Evolutionary conservation across 2,329 filamentous ascomycete genomes (phyloP).

Genomic region (Pseudocercospora ulei): DNA sequence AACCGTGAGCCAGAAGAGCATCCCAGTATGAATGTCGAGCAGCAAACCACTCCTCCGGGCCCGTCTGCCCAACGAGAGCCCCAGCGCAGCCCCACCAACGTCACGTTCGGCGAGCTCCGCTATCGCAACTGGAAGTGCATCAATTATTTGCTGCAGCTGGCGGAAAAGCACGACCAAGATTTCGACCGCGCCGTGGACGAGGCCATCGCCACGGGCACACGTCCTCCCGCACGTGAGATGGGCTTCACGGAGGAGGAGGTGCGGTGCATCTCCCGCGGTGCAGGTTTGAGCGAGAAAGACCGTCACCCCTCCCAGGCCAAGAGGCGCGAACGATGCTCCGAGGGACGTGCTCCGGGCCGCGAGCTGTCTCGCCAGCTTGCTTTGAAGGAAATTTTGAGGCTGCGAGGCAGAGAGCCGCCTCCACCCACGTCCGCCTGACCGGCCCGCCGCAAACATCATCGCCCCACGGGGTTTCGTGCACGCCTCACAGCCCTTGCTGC

Average conservation of each 20-base stretch:
- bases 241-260: conserved; percentile 13
- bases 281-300: conserved; percentile 15
- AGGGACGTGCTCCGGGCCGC: conserved; percentile 4
- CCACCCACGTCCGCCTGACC: too few species aligned
- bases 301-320: background rate
- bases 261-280: conserved; percentile 5
- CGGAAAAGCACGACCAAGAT: conserved; percentile 26
- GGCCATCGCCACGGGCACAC: conserved; percentile 23
- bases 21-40: background rate
- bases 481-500: too few species aligned
- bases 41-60: background rate
- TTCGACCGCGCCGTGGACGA: conserved; percentile 27
- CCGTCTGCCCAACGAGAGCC: background rate
- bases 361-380: conserved; percentile 5
- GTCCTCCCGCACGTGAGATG: conserved; percentile 19
- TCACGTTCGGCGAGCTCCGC: conserved; percentile 40
- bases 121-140: conserved; percentile 45
- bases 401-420: conserved; percentile 6
- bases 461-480: too few species aligned
- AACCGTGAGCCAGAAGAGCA: background rate
- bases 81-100: conserved; percentile 20
- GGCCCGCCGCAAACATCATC: too few species aligned
- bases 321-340: background rate
- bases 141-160: conserved; percentile 38
- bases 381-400: conserved; percentile 4